Base-by-base conservation (phyloP, 352 stramenopile genomes). In the Globisporangium nagaii region DNA sequence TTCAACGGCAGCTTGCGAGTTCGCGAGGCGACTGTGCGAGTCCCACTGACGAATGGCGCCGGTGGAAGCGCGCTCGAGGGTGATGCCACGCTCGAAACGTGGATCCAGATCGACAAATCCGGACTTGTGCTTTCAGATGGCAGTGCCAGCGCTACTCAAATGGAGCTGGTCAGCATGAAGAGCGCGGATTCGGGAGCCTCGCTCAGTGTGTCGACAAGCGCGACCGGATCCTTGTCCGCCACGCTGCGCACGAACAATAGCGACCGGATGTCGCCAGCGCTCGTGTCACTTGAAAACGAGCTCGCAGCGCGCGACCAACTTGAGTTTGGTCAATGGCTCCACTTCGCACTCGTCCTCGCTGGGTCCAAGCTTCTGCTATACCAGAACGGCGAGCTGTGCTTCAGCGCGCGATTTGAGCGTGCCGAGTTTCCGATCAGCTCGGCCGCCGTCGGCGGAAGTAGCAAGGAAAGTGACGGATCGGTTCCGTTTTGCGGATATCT, bases 11-110 rank as follows among this genome's bases (percentile, higher is more conserved):
- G 63, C 19, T 42, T 75, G 28, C 43, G 37, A 2, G 40, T 79
- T 36, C 41, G 41, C 8, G 17, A 45, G 7, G 45, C 43, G 6
- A 25, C 53, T 30, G 12, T 77, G 32, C 37, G 58, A 22, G n/a
- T 77, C 32, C 58, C 58, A 30, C 15, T 71, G 17, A 19, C 17
- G n/a, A 41, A 60, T 24, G 27, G 36, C 17, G 59, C 36, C 12
- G 24, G 43, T 10, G 13, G 65, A 8, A 20, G 27, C 11, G 36
- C 27, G 7, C 44, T 69, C 0, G 55, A 66, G 2, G 61, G 62
- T 28, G 80, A 90, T 42, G 73, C 58, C 39, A 82, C 71, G 1
- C 55, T 85, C 15, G 75, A 88, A 46, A 76, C 73, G 25, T 90
- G 80, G 80, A 37, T 79, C 1, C 64, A 62, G 9, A 39, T 77